Conservation (phyloP, 176 grass and related monocot species). For the Raddia guianensis region DNA sequence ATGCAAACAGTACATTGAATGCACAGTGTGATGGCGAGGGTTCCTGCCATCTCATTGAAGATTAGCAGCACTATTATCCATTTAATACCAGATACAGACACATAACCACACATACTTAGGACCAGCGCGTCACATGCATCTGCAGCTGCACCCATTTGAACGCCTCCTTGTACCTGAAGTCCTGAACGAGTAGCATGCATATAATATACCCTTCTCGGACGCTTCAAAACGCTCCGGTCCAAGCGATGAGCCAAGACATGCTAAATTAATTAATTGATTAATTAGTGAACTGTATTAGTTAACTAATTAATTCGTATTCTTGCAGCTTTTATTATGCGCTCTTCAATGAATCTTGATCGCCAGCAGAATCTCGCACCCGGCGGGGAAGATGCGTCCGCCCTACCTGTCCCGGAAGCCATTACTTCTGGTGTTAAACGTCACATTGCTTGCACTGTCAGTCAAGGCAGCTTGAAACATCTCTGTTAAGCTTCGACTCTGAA, state of each 20-base stretch:
- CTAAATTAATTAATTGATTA: not conserved
- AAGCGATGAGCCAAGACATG: not conserved
- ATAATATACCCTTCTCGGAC: not conserved
- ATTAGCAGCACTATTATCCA: not conserved
- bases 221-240: constrained; percentile 43
- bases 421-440: constrained; percentile 25
- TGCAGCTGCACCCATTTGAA: not conserved
- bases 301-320: not conserved
- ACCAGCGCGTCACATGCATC: constrained; percentile 43
- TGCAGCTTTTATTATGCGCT: constrained; percentile 13
- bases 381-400: constrained; percentile 30
- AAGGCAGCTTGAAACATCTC: not conserved
- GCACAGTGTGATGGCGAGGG: not conserved
- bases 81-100: constrained; percentile 49
- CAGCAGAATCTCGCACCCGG: not conserved
- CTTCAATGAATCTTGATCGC: constrained; percentile 20
- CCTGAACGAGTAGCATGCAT: not conserved
- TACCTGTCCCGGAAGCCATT: constrained; percentile 8
- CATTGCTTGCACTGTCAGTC: constrained; percentile 14
- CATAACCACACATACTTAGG: constrained; percentile 32
- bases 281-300: not conserved
- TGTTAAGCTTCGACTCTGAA: not conserved
- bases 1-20: constrained; percentile 18
- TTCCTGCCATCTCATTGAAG: constrained; percentile 27
- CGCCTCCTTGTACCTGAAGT: not conserved